phyloP scores from a whole-genome alignment of 768 basidiomycete species.

The Ramaria rubella region DNA sequence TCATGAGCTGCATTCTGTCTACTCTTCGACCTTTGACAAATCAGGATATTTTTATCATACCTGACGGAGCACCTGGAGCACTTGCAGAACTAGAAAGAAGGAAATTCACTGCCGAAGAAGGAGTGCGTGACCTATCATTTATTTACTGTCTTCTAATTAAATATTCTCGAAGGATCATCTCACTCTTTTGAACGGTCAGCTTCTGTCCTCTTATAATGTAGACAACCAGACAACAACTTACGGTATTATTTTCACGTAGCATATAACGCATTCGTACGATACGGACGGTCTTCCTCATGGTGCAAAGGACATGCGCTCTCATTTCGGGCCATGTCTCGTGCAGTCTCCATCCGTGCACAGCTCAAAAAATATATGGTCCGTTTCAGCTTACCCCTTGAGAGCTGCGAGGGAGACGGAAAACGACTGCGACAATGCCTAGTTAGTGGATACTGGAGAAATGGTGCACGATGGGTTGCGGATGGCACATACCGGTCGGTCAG shows the following conservation, averaged over 20 bases:
- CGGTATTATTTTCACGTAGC: constrained; percentile 46
- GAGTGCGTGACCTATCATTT: constrained; percentile 44
- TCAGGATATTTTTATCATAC: constrained; percentile 86
- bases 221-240: neutral
- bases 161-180: constrained; percentile 72
- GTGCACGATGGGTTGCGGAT: constrained; percentile 84
- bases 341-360: constrained; percentile 91
- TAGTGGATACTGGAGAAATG: constrained; percentile 91
- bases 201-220: neutral
- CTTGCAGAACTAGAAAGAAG: constrained; percentile 86
- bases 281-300: constrained; percentile 83
- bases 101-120: constrained; percentile 98
- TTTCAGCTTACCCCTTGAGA: constrained; percentile 73
- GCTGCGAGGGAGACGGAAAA: constrained; percentile 84
- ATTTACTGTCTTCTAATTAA: neutral
- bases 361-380: constrained; percentile 92
- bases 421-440: constrained; percentile 83
- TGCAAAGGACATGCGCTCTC: constrained; percentile 90
- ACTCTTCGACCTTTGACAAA: neutral
- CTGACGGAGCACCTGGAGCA: constrained; percentile 79
- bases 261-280: constrained; percentile 87
- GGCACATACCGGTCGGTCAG: constrained; percentile 88
- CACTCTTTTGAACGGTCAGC: constrained; percentile 84
- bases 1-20: neutral
- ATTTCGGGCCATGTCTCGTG: constrained; percentile 89